Conservation (phyloP, 441 rosid genomes). For the Macaranga tanarius region DNA sequence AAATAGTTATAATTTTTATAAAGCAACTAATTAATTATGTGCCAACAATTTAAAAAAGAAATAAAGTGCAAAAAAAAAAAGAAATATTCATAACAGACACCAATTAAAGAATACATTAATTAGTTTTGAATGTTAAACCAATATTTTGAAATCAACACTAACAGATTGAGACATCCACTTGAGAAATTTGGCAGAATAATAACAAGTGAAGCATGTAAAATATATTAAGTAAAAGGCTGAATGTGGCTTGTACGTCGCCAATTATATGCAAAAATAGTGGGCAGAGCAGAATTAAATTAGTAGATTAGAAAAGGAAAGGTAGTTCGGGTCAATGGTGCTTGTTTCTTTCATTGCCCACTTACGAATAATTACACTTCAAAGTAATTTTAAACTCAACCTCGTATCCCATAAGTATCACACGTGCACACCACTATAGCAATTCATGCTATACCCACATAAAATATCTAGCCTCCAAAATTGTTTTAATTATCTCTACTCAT, state of each 20-base stretch:
- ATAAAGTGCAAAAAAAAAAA: too few species aligned
- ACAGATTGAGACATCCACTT: conserved; percentile 11
- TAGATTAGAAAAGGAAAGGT: not conserved
- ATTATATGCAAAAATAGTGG: not conserved
- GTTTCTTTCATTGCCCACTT: conserved; percentile 14
- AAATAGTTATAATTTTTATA: too few species aligned
- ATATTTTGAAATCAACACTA: not conserved
- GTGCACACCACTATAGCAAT: conserved; percentile 14
- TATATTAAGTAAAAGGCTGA: not conserved
- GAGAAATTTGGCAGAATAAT: not conserved
- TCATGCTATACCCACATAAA: not conserved
- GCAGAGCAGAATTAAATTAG: not conserved
- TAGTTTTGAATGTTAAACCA: not conserved
- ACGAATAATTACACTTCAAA: not conserved
- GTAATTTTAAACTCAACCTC: not conserved
- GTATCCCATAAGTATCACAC: conserved; percentile 1
- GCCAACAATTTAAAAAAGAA: too few species aligned
- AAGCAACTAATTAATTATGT: too few species aligned
- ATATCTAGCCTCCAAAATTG: not conserved
- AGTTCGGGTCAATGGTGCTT: conserved; percentile 12
- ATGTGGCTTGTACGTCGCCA: not conserved
- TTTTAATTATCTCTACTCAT: not conserved
- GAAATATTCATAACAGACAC: too few species aligned
- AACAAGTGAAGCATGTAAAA: not conserved
- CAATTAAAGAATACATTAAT: too few species aligned